Evolutionary conservation across 768 basidiomycete genomes (phyloP), one percentile per base, ranked within the genome.

Genomic region (Rubroboletus pulcherrimus): DNA sequence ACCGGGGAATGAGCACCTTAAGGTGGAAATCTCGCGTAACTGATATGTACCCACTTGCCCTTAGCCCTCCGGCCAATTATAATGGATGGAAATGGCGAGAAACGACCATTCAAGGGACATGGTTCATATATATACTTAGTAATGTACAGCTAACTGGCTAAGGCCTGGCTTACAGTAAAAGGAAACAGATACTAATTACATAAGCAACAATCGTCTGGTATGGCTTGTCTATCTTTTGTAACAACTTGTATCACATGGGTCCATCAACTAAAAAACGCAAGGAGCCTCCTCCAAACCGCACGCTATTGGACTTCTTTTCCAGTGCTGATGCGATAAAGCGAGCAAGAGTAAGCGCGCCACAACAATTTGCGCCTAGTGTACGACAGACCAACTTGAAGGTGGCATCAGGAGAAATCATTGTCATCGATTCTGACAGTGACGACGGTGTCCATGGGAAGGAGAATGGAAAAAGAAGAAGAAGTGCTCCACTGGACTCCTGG

Each of bases 371-470:
- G 5, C 26, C 48, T 24, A 7, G 17, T 26, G 45, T 26, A 10
- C 51, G 24, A 45, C 53, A 21, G 11, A 19, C 47, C 40, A 46
- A 29, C 34, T 7, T 12, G 24, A 49, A 34, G 40, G 53, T 37
- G 24, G 35, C 38, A 40, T 46, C 60, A 26, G 49, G 67, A 58
- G 79, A 85, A 59, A 63, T 85, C 58, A 85, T 86, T 45, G 69
- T 85, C 54, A 80, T 87, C 53, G 84, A 86, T 64, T 85, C 84
- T 19, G 85, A 85, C 60, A 78, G 78, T 49, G 84, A 85, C 29
- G 66, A 67, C 4, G 63, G 33, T 9, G 33, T 33, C 31, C 54
- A 34, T 15, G 41, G 21, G n/a, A 46, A 19, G 50, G 39, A 40
- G n/a, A 50, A 46, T 17, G 40, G 40, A 37, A 41, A 47, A 29